Evolutionary conservation across 2,329 filamentous ascomycete species (phyloP), one percentile per base, ranked within the genome.

Genomic region (Calonectria honghensis): DNA sequence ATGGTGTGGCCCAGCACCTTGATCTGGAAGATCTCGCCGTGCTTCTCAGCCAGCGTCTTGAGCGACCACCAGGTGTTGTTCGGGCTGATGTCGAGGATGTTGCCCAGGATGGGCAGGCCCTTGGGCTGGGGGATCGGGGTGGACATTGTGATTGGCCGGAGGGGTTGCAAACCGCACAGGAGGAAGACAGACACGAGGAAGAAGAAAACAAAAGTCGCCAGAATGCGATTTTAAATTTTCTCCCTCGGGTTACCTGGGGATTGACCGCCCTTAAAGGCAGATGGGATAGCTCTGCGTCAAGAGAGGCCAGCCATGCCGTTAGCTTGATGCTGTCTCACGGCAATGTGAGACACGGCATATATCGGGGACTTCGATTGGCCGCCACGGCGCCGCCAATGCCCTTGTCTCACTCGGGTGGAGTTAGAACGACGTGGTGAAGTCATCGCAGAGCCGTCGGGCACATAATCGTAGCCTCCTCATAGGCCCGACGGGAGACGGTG

Each of bases 11-110:
- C 80, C 5, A 85, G 76, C 6, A 85, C 78, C 31, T 82, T 85
- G 79, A 86, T 79, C 77, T 85, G 81, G 74, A 86, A 86, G 68
- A 86, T 86, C 32, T 86, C 85, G 32, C 84, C 84, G 63, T 86
- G 78, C 69, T 83, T 76, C 61, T 85, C 84, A 0, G 82, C 76
- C 0, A 86, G 83, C 51, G 77, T 80, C 79, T 84, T 85, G 39
- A 86, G 79, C 1, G 83, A 86, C 6, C 75, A 67, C 85, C 85
- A 86, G 0, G 83, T 84, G 68, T 86, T 86, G 76, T 75, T 80
- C 9, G 84, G 79, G 18, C 83, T 79, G 50, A 86, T 71, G 48
- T 85, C 79, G 51, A 84, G 82, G 65, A 86, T 79, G 76, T 86
- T 86, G 37, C 85, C 85, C 16, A 86, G 70, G 32, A 86, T n/a